Percentiles rank a stretch among this genome's conserved stretches.
Conservation (phyloP, 345 rosid genomes). For the Gossypioides kirkii region DNA sequence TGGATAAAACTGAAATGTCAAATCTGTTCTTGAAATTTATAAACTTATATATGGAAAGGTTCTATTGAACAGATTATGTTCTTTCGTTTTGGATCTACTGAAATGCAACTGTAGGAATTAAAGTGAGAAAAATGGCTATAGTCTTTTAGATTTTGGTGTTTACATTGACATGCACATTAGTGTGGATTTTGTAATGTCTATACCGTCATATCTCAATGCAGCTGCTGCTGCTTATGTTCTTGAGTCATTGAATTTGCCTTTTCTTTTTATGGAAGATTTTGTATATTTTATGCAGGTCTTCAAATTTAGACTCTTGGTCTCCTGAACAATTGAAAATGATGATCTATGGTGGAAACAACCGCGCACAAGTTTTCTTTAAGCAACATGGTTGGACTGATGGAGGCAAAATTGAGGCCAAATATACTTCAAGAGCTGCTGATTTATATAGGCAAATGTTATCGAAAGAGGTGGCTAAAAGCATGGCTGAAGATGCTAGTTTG, state of each 20-base stretch:
- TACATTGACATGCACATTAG: neutral
- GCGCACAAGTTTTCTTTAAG: slow-evolving; percentile 88
- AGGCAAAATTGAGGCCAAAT: slow-evolving; percentile 90
- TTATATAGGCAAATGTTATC: slow-evolving; percentile 73
- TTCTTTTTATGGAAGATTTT: neutral
- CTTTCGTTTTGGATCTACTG: neutral
- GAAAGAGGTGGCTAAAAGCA: slow-evolving; percentile 86
- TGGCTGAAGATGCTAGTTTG: slow-evolving; percentile 47
- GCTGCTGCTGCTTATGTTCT: neutral
- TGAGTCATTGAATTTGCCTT: neutral
- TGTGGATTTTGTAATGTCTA: neutral
- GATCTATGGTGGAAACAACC: slow-evolving; percentile 87
- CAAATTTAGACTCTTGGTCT: slow-evolving; percentile 93
- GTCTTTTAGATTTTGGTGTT: too few species aligned
- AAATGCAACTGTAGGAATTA: neutral
- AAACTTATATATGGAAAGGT: neutral
- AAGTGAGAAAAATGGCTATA: neutral
- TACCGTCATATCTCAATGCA: neutral
- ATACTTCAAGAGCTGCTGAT: slow-evolving; percentile 93
- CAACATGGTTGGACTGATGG: slow-evolving; percentile 96
- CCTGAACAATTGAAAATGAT: slow-evolving; percentile 81
- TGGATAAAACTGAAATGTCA: neutral
- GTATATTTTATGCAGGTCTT: slow-evolving; percentile 50
- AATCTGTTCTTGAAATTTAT: neutral
- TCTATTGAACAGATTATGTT: neutral